These are phyloP conservation scores for Chlorella sorokiniana DNA, from an alignment of 139 green algal genomes.

Conservation along the genomic window DNA sequence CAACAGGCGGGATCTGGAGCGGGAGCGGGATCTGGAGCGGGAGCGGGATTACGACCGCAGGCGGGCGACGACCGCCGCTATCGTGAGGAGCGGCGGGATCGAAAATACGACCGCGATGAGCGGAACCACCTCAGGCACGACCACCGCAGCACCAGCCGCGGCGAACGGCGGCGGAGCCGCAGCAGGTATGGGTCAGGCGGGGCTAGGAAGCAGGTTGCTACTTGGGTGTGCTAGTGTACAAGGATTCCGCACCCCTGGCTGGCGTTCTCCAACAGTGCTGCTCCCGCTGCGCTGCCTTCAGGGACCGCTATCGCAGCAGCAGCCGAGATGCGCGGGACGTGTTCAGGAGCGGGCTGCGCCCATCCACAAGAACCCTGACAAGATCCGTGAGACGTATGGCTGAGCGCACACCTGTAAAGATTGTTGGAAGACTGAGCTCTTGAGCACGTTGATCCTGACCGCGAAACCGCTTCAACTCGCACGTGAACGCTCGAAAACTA, in stretches of 20 bases:
- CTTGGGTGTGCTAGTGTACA: not conserved
- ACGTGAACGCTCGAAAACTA: no score
- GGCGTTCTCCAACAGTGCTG: not conserved
- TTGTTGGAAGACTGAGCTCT: no score
- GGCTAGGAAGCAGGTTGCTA: not conserved
- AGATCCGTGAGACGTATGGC: not conserved
- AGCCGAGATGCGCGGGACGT: slow-evolving; percentile 33
- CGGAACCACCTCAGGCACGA: not conserved
- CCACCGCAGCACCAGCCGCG: not conserved
- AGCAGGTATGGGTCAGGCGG: not conserved
- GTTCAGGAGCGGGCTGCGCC: slow-evolving; percentile 29
- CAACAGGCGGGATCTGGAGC: not conserved
- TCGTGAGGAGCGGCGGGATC: not conserved
- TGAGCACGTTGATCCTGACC: no score
- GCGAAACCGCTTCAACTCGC: no score
- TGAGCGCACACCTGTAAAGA: no score
- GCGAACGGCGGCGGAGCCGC: not conserved
- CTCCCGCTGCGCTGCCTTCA: not conserved
- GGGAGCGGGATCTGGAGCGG: not conserved
- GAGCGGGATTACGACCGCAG: not conserved
- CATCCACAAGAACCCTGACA: not conserved
- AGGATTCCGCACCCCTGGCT: not conserved
- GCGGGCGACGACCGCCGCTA: not conserved
- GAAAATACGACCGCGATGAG: not conserved
- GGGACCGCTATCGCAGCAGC: not conserved